Conservation (phyloP, 257 asterid genomes). For the Gynochthodes officinalis region DNA sequence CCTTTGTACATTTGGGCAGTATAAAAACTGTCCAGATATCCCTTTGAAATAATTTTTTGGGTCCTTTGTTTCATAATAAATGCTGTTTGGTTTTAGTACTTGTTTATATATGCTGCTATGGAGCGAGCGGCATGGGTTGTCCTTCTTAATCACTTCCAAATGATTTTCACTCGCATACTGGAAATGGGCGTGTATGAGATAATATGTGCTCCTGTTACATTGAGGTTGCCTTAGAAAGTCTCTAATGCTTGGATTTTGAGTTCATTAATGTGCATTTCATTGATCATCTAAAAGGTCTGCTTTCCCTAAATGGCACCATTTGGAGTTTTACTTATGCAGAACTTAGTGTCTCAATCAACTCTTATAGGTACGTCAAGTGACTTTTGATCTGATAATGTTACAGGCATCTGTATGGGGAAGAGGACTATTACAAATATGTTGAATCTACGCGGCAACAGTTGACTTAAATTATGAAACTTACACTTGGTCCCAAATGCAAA, state of each 20-base stretch:
- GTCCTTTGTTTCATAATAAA: background rate
- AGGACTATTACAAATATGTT: slow-evolving; percentile 47
- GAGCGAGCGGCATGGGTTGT: background rate
- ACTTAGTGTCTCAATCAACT: background rate
- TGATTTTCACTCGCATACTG: background rate
- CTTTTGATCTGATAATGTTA: slow-evolving; percentile 2
- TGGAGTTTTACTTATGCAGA: background rate
- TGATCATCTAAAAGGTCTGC: too few relatives aligned
- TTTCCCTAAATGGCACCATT: slow-evolving; percentile 2
- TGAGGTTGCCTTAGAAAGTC: background rate
- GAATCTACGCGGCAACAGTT: slow-evolving; percentile 25
- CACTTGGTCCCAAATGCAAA: background rate
- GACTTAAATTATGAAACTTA: slow-evolving; percentile 5
- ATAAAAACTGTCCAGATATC: too few relatives aligned
- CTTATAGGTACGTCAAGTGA: background rate
- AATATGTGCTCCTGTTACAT: background rate
- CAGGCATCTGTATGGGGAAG: slow-evolving; percentile 77
- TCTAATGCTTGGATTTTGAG: background rate
- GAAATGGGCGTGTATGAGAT: background rate
- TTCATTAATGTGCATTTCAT: background rate
- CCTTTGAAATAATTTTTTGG: background rate
- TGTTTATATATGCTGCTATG: background rate
- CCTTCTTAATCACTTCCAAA: background rate
- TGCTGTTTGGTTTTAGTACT: background rate
- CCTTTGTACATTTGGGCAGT: background rate